These are phyloP conservation scores for Apiospora aurea DNA, from an alignment of 2,329 filamentous ascomycete genomes.

Conservation along the genomic window DNA sequence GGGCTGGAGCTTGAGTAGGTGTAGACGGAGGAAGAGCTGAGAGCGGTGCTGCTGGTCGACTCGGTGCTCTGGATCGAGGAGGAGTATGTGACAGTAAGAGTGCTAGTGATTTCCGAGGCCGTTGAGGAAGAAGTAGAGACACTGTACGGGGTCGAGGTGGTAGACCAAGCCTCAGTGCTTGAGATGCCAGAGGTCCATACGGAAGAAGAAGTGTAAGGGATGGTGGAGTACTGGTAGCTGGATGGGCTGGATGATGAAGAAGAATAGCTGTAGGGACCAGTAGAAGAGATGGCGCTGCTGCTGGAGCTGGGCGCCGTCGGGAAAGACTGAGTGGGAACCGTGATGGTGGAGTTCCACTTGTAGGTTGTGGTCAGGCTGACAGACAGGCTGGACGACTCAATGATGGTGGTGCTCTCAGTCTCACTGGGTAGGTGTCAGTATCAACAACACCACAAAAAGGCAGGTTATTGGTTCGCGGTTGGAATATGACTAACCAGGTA, in stretches of 20 bases:
- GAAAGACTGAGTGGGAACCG: not conserved
- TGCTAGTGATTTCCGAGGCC: not conserved
- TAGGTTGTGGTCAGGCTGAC: not conserved
- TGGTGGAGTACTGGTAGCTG: not conserved
- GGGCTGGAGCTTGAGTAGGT: not conserved
- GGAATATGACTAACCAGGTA: not conserved
- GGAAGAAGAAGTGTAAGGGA: not conserved
- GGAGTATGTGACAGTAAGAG: slow-evolving; percentile 25
- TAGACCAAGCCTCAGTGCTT: not conserved
- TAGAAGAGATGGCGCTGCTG: not conserved
- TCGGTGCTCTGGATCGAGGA: slow-evolving; percentile 21
- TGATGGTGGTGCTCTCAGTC: slow-evolving; percentile 1
- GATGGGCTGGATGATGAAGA: not conserved
- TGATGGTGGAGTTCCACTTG: slow-evolving; percentile 25
- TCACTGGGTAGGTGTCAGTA: not conserved
- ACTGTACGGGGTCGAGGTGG: not conserved
- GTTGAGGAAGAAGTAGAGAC: not conserved
- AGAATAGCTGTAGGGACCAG: not conserved
- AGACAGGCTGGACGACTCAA: not conserved
- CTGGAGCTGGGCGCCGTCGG: not conserved
- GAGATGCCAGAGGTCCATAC: not conserved
- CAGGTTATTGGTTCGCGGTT: not conserved
- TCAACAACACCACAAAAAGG: not conserved
- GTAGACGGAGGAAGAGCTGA: not conserved
- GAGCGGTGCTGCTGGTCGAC: not conserved